Evolutionary conservation across 164 flowering plant species (phyloP), one percentile per base, ranked within the genome.

Genomic region (Vitis amurensis): DNA sequence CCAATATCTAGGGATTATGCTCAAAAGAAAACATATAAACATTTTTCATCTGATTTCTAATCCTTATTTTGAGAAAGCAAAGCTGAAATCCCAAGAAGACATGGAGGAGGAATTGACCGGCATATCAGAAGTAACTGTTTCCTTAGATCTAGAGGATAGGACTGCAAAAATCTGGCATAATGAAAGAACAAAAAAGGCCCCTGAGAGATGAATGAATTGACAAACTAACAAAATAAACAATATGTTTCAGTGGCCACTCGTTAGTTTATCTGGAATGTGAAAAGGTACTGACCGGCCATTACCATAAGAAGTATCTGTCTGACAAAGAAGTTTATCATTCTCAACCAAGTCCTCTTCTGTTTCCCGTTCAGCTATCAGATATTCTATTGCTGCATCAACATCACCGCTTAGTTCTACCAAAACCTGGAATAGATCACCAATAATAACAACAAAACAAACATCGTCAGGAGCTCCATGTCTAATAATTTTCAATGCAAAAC

Each of bases 381-480:
- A 80, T 74, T 92, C 97, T 78, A 87, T 83, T 63, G 98, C 95
- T 57, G 89, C 95, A 75, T 92, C 91, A 65, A 85, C 84, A 80
- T 94, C 92, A 48, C 97, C 95, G 78, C 74, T 78, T 66, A 94
- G 74, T 69, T 83, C 83, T 64, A 59, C 77, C 64, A 92, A 82
- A 70, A 87, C 81, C 97, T 92, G 79, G 50, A 60, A 73, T 16
- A 55, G 44, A 29, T 16, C 14, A 55, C 14, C 16, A 67, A 48
- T 59, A 57, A 70, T 2, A 29, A 17, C 67, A 19, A 47, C 8
- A 60, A 10, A 23, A 64, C 9, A 50, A 58, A 60, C 13, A n/a
- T 47, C 15, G 59, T 64, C 47, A 15, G 11, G 59, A 58, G 59
- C 48, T 64, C 68, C 23, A 30, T 37, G 8, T 29, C 23, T 31